Base-by-base conservation (phyloP, 2,329 filamentous ascomycete species). In the Hymenotorrendiella dingleyae region DNA sequence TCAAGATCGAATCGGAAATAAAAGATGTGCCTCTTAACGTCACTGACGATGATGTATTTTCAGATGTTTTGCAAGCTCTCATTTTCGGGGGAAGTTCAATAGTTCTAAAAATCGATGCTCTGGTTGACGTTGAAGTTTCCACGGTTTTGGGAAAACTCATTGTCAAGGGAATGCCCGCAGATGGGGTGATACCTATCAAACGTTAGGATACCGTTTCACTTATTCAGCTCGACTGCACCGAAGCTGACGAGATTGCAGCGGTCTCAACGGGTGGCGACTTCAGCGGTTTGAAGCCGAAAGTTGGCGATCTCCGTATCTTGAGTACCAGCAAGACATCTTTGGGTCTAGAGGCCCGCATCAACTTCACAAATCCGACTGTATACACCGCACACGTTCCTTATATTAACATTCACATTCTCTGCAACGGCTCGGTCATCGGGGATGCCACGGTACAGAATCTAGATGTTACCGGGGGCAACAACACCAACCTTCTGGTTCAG, bases 141-240 rank as follows among this genome's bases (percentile, higher is more conserved):
- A 96, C 90, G 22, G 82, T 84, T 20, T 72, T 98, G 50, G 93
- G 93, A 36, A 72, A 82, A 54, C 77, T 97, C 58, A 75, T 84
- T 41, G 70, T 97, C 57, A 87, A 86, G 64, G 80, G 84, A 53
- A 84, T 98, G 57, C 91, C 91, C 36, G 88, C 80, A 32, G 75
- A 89, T 70, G 90, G 93, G 55, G 78, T 82, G 59, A 82, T 98
- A 60, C 86, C 86, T 66, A 79, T 97, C 70, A 94, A 94, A 78
- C 86, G 89, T 95, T 83, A 80, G 90, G 87, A 41, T 72, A 66
- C 73, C 72, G 67, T 70, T 74, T 65, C 57, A 63, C 67, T 64
- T 58, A 48, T 54, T 54, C 48, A 47, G 53, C 50, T 52, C 53
- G 48, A 54, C 52, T 47, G 53, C 55, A 57, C 55, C 52, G 49